phyloP scores from a whole-genome alignment of 176 grass and related monocot species.

The Chrysopogon serrulatus region DNA sequence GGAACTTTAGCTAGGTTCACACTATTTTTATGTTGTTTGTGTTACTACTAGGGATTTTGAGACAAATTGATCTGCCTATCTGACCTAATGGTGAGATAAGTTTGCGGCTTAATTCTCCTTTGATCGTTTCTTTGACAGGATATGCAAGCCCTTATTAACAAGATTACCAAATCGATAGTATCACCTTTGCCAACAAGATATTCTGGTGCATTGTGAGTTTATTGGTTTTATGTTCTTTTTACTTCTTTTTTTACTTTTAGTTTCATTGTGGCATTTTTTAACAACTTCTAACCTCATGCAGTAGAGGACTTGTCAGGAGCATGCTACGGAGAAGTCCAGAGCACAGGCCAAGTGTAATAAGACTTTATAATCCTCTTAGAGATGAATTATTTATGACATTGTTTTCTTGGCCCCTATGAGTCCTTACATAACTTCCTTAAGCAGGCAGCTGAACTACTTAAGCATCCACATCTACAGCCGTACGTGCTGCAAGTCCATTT shows the following conservation, averaged over 20 bases:
- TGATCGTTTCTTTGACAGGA: constrained; percentile 37
- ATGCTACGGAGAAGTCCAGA: constrained; percentile 82
- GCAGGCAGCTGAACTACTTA: constrained; percentile 77
- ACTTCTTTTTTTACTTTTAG: not conserved
- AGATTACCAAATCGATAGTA: constrained; percentile 83
- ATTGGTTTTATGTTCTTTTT: not conserved
- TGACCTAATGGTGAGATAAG: not conserved
- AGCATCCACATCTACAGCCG: constrained; percentile 69
- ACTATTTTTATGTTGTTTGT: not conserved
- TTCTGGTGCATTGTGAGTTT: constrained; percentile 82
- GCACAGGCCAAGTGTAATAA: constrained; percentile 79
- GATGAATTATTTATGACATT: not conserved
- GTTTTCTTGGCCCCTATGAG: not conserved
- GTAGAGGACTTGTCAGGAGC: constrained; percentile 78
- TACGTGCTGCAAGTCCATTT: constrained; percentile 76
- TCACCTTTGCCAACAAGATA: constrained; percentile 69
- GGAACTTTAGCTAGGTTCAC: not conserved
- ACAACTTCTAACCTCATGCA: constrained; percentile 32
- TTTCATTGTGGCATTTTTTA: not conserved
- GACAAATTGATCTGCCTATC: not conserved
- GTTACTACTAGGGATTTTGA: not conserved
- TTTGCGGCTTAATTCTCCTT: not conserved
- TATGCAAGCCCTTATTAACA: constrained; percentile 78
- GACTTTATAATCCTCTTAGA: not conserved
- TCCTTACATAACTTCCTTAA: constrained; percentile 9